Percentiles rank a stretch among this genome's conserved stretches.
These are phyloP conservation scores for Phylloboletellus chloephorus DNA, from an alignment of 1,284 basidiomycete species.

Conservation along the genomic window DNA sequence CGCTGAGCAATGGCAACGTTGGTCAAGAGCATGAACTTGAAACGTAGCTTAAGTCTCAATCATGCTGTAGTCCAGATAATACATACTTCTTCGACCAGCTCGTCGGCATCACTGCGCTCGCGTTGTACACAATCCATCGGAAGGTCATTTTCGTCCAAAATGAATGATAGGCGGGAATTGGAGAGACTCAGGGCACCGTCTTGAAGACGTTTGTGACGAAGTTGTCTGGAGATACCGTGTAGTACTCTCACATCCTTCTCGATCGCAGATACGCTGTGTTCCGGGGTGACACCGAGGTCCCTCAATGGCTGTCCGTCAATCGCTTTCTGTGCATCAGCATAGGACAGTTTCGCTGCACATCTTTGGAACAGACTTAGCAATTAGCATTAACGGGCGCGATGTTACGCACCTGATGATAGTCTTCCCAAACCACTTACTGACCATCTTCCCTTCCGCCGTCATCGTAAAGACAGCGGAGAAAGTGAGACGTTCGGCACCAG, in stretches of 20 bases:
- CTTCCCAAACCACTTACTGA: constrained; percentile 90
- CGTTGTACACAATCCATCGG: constrained; percentile 77
- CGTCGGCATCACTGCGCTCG: constrained; percentile 67
- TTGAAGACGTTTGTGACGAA: constrained; percentile 74
- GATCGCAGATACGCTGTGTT: constrained; percentile 57
- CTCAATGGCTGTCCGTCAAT: constrained; percentile 70
- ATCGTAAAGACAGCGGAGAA: constrained; percentile 89
- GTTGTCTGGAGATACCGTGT: constrained; percentile 64
- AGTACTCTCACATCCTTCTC: constrained; percentile 75
- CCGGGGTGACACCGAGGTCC: constrained; percentile 47
- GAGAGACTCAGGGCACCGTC: constrained; percentile 77
- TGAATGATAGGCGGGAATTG: constrained; percentile 72
- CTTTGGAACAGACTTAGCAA: constrained; percentile 36
- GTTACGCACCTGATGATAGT: constrained; percentile 78
- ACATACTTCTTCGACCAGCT: constrained; percentile 82
- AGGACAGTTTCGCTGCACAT: constrained; percentile 83
- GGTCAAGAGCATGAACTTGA: constrained; percentile 87
- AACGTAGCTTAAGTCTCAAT: constrained; percentile 6
- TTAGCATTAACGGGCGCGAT: not conserved
- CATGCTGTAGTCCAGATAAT: constrained; percentile 1
- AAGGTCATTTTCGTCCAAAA: constrained; percentile 76
- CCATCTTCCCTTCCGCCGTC: constrained; percentile 74
- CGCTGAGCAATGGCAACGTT: constrained; percentile 91
- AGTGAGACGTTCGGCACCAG: constrained; percentile 82
- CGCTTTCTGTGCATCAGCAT: constrained; percentile 74